phyloP scores from a whole-genome alignment of 2,329 filamentous ascomycete genomes.

The Beauveria pseudobassiana region DNA sequence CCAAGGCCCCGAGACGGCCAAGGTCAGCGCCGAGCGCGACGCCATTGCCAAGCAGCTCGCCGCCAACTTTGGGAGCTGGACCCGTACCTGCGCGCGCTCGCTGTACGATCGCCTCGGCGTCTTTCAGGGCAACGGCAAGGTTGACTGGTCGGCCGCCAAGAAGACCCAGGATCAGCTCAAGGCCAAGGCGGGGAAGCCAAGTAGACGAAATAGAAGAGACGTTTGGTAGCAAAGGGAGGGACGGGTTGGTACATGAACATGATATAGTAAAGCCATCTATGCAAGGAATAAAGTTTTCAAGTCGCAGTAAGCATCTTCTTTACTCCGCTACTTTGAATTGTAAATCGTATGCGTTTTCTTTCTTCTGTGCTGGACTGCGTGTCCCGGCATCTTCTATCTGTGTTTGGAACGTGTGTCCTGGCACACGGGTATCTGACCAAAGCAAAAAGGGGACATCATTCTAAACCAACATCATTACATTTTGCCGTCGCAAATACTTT shows the following conservation, averaged over 20 bases:
- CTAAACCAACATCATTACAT: constrained; percentile 2
- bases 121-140: constrained; percentile 53
- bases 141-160: constrained; percentile 53
- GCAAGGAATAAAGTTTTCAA: too few species aligned
- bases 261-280: background rate
- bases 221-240: background rate
- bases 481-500: background rate
- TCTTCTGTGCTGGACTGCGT: background rate
- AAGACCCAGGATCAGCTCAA: constrained; percentile 5
- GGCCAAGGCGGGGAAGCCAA: background rate
- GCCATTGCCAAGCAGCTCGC: constrained; percentile 52
- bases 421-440: constrained; percentile 11
- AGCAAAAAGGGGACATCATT: background rate
- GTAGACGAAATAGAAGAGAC: too few species aligned
- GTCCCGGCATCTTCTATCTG: constrained; percentile 5
- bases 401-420: constrained; percentile 6
- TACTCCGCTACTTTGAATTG: background rate
- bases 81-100: constrained; percentile 66
- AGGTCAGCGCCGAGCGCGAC: constrained; percentile 47
- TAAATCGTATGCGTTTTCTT: background rate
- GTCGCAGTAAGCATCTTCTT: too few species aligned
- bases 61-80: constrained; percentile 74
- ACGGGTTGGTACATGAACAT: background rate
- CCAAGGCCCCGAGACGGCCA: constrained; percentile 32
- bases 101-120: constrained; percentile 72